Base-by-base conservation (phyloP, 1,284 basidiomycete genomes). In the Fomitopsis palustris region DNA sequence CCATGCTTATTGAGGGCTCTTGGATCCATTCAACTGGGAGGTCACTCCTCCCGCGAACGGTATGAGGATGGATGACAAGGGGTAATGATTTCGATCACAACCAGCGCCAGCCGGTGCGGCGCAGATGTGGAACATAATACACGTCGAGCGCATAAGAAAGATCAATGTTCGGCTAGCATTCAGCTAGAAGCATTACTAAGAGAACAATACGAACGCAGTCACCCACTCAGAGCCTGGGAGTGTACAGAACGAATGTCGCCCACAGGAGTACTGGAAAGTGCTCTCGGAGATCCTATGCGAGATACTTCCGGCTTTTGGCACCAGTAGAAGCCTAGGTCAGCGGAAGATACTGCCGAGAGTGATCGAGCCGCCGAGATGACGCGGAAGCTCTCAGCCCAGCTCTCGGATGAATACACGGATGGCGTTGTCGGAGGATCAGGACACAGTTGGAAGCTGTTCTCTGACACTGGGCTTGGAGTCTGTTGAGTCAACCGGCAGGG, bases 371-470 rank as follows among this genome's bases (percentile, higher is more conserved):
- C 29, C 9, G 49, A 33, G 49, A 33, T 35, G 29, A 51, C 17
- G 5, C 23, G 29, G 29, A 51, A 14, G 29, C 14, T 52, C 33
- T 35, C 49, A 29, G 21, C 16, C 54, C 56, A 61, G 49, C 56
- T 58, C 17, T 29, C 53, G 19, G 35, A 43, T 12, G 60, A 61
- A 38, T 56, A 58, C 10, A 49, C 45, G 19, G 58, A 59, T 16
- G 54, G 54, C 25, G n/a, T 16, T 27, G 58, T 51, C n/a, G 43
- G 31, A 2, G 19, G 29, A 23, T 52, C 45, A 21, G 54, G 21
- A 25, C 45, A 41, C 23, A 52, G 23, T 4, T 17, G 27, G 6
- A 37, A 2, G 49, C 21, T 25, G 25, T 21, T 38, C 25, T 53
- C 37, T 21, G 9, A 12, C 7, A 8, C 12, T 19, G 17, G 29